Evolutionary conservation across 176 grass and related monocot species (phyloP).

Genomic region (Eleusine indica): DNA sequence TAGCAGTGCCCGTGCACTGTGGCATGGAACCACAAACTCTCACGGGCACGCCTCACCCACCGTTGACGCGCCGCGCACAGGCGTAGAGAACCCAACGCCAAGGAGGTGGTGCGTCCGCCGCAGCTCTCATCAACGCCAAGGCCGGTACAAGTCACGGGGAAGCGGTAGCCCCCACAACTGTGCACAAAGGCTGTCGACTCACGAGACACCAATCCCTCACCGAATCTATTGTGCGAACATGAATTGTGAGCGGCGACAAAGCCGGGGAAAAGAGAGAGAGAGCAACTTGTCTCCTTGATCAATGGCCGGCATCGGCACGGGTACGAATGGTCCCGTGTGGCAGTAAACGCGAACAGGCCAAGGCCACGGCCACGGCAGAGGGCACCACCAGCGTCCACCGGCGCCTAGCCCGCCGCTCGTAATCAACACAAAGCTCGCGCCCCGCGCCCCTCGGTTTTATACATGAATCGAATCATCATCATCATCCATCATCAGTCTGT

Average conservation of each 20-base stretch:
- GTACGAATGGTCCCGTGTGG: slow-evolving; percentile 36
- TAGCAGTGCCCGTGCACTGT: no score
- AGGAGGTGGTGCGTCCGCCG: not conserved
- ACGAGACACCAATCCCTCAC: slow-evolving; percentile 1
- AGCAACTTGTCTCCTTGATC: not conserved
- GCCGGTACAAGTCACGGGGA: not conserved
- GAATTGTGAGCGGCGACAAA: not conserved
- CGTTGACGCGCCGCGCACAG: slow-evolving; percentile 10
- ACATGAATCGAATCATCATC: not conserved
- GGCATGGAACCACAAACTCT: no score
- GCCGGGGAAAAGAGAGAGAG: not conserved
- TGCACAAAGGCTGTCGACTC: not conserved
- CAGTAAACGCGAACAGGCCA: slow-evolving; percentile 30
- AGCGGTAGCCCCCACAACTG: no score
- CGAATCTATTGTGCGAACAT: not conserved
- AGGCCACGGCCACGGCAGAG: not conserved
- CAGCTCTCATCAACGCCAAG: not conserved
- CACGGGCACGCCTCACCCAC: not conserved
- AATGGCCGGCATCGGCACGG: not conserved
- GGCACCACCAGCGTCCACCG: not conserved
- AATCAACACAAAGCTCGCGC: not conserved
- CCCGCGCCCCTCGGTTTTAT: not conserved
- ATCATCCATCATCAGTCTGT: not conserved
- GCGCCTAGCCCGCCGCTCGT: not conserved
- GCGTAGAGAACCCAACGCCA: slow-evolving; percentile 22